Evolutionary conservation across 106 monocot genomes (phyloP).

Genomic region (Platanthera zijinensis): DNA sequence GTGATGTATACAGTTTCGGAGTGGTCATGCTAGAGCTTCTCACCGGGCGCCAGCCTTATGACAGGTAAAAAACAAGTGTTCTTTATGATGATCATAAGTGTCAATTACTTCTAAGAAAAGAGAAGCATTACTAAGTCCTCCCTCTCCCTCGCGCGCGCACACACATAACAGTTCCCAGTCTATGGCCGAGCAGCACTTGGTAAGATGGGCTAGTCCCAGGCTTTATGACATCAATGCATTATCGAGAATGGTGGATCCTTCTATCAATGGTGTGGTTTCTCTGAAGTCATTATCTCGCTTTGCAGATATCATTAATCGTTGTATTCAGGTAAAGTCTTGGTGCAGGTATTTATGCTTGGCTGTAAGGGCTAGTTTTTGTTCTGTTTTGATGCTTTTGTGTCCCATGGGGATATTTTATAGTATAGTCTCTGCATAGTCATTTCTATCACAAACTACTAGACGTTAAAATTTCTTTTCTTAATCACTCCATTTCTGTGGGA

Average conservation of each 20-base stretch:
- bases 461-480: not conserved
- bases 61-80: conserved; percentile 21
- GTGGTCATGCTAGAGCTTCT: conserved; percentile 63
- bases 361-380: not conserved
- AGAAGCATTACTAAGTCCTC: not conserved
- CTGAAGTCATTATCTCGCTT: conserved; percentile 71
- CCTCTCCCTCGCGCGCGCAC: not conserved
- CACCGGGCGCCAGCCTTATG: conserved; percentile 48
- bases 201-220: conserved; percentile 70
- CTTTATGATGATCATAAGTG: not conserved
- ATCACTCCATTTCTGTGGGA: not conserved
- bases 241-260: conserved; percentile 72
- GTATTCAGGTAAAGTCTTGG: conserved; percentile 56
- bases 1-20: conserved; percentile 70
- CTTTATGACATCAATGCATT: conserved; percentile 77
- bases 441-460: not conserved
- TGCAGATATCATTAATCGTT: conserved; percentile 86
- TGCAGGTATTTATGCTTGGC: not conserved
- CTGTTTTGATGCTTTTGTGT: not conserved
- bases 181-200: conserved; percentile 59
- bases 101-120: not conserved
- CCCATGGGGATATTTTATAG: not conserved
- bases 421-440: not conserved
- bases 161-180: conserved; percentile 48
- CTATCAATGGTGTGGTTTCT: conserved; percentile 46